phyloP scores from a whole-genome alignment of 352 stramenopile genomes.

The Pythium biforme region DNA sequence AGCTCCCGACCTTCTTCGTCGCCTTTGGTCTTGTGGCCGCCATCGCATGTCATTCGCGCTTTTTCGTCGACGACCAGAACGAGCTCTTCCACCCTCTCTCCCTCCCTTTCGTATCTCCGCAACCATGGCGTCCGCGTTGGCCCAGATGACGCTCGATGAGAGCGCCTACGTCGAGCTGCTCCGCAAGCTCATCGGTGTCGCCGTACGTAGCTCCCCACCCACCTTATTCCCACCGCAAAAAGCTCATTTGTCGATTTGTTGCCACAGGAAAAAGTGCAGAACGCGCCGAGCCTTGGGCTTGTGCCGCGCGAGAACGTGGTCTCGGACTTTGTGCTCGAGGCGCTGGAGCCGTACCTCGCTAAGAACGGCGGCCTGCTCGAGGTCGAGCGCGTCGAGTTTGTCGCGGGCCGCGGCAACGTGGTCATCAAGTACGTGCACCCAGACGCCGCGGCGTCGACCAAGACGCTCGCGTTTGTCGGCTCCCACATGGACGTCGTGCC shows the following conservation, averaged over 20 bases:
- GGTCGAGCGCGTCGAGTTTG: conserved; percentile 83
- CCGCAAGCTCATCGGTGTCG: conserved; percentile 81
- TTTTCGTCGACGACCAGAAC: conserved; percentile 21
- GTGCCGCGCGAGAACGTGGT: conserved; percentile 87
- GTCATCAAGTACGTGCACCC: conserved; percentile 87
- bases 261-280: conserved; percentile 64
- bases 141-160: conserved; percentile 61
- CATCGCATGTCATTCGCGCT: conserved; percentile 17
- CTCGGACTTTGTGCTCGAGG: conserved; percentile 84
- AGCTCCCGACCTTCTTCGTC: background rate
- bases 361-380: conserved; percentile 69
- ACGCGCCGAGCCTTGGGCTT: conserved; percentile 58
- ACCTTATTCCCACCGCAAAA: background rate
- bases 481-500: conserved; percentile 93
- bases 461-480: conserved; percentile 87
- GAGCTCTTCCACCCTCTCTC: background rate
- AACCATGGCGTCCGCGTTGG: conserved; percentile 36
- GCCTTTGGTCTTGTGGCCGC: conserved; percentile 20
- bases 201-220: conserved; percentile 40
- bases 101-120: background rate
- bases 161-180: conserved; percentile 80
- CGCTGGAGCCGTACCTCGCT: conserved; percentile 73
- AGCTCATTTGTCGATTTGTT: conserved; percentile 9
- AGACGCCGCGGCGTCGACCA: conserved; percentile 39
- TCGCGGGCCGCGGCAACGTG: conserved; percentile 84